Evolutionary conservation across 208 protist species (phyloP).

Genomic region (Trypanosomatidae sp.): DNA sequence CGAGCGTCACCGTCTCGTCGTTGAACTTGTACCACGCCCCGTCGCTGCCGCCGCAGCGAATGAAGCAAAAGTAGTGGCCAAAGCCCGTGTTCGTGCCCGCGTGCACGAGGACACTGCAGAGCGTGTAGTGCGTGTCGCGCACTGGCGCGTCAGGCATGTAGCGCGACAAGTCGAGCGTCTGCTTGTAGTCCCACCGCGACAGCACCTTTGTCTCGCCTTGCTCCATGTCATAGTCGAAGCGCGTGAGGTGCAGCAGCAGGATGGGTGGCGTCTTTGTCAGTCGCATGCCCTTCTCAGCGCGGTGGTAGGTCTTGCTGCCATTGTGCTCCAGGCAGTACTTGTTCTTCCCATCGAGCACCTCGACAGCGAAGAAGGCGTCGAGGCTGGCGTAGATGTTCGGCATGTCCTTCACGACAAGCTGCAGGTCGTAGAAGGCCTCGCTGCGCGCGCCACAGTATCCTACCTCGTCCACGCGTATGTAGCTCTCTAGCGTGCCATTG

Average conservation of each 20-base stretch:
- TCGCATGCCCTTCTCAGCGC: slow-evolving; percentile 77
- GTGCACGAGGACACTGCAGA: slow-evolving; percentile 83
- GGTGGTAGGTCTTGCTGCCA: slow-evolving; percentile 64
- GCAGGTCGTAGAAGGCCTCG: slow-evolving; percentile 87
- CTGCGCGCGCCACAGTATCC: slow-evolving; percentile 63
- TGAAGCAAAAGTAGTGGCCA: slow-evolving; percentile 85
- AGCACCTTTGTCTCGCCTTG: slow-evolving; percentile 80
- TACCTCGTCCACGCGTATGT: slow-evolving; percentile 75
- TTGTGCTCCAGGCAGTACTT: slow-evolving; percentile 82
- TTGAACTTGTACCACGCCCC: slow-evolving; percentile 88
- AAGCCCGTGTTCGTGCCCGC: slow-evolving; percentile 77
- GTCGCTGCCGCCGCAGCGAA: slow-evolving; percentile 30
- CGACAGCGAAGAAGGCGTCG: slow-evolving; percentile 77
- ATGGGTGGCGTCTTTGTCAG: slow-evolving; percentile 76
- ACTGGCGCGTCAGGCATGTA: slow-evolving; percentile 63
- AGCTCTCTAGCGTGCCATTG: slow-evolving; percentile 62
- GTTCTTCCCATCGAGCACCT: slow-evolving; percentile 89
- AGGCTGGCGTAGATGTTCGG: slow-evolving; percentile 80
- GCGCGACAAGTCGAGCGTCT: slow-evolving; percentile 57
- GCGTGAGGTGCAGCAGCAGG: slow-evolving; percentile 80
- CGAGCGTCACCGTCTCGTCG: slow-evolving; percentile 72
- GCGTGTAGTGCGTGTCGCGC: slow-evolving; percentile 66
- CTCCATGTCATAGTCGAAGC: slow-evolving; percentile 85
- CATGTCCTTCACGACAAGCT: slow-evolving; percentile 83
- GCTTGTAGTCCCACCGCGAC: slow-evolving; percentile 77